Conservation (phyloP, 441 rosid species). For the Populus trichocarpa region DNA sequence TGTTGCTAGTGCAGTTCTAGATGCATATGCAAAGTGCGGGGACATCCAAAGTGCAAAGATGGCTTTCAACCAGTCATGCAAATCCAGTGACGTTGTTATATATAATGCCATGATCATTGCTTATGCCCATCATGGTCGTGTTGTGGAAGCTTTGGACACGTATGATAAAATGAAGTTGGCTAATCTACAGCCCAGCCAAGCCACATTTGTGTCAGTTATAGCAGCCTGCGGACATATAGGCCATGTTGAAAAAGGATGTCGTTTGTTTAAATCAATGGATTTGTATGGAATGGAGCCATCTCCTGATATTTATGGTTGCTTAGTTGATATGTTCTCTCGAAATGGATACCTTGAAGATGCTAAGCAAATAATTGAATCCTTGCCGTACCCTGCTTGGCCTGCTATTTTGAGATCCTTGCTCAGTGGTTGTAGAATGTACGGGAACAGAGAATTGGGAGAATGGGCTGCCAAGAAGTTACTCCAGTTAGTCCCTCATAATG, state of each 20-base stretch:
- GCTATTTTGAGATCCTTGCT: slow-evolving; percentile 38
- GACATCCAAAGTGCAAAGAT: slow-evolving; percentile 28
- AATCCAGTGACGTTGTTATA: slow-evolving; percentile 25
- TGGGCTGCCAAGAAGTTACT: slow-evolving; percentile 34
- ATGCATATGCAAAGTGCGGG: slow-evolving; percentile 22
- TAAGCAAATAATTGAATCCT: slow-evolving; percentile 26
- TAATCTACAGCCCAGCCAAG: slow-evolving; percentile 28
- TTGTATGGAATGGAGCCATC: slow-evolving; percentile 31
- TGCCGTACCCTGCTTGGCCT: slow-evolving; percentile 38
- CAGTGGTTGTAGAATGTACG: slow-evolving; percentile 38
- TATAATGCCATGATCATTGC: slow-evolving; percentile 37
- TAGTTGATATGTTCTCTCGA: slow-evolving; percentile 41
- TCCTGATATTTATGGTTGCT: slow-evolving; percentile 35
- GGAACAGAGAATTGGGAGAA: slow-evolving; percentile 32
- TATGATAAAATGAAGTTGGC: slow-evolving; percentile 31
- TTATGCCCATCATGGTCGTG: slow-evolving; percentile 34
- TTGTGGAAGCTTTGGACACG: slow-evolving; percentile 29
- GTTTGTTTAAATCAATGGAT: slow-evolving; percentile 30
- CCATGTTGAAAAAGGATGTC: slow-evolving; percentile 29
- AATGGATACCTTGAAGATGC: slow-evolving; percentile 34
- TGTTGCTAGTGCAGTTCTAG: slow-evolving; percentile 9
- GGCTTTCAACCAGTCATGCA: slow-evolving; percentile 26
- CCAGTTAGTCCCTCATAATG: slow-evolving; percentile 31
- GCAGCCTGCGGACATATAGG: slow-evolving; percentile 40
- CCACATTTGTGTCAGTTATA: slow-evolving; percentile 36